Evolutionary conservation across 2,329 filamentous ascomycete genomes (phyloP), one percentile per base, ranked within the genome.

Genomic region (Fusarium domesticum): DNA sequence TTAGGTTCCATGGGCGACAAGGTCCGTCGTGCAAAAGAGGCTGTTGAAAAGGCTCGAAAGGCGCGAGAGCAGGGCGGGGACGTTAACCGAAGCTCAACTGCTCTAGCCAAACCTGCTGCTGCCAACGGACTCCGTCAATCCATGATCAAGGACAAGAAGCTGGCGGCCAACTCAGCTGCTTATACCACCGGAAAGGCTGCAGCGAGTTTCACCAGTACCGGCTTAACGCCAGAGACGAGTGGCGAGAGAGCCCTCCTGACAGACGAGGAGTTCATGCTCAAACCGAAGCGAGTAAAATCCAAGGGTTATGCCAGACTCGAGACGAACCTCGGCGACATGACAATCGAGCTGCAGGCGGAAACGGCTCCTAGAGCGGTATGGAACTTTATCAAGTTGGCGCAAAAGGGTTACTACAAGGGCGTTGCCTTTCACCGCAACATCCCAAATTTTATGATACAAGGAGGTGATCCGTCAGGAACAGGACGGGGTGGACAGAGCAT

Each of bases 241-340:
- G 86, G 82, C 56, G 89, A 95, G 61, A 80, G 91, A 42, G 92
- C 93, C 4, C 73, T 95, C 36, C 77, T 98, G 36, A 89, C 86
- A 1, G 90, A 96, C 51, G 93, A 98, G 70, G 91, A 97, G 64
- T 98, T 92, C 69, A 95, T 98, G 87, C 78, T 98, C 42, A 89
- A 89, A 66, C 90, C 91, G 6, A 87, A 85, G 59, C 83, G 89
- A 32, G 83, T 98, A 48, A 96, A 95, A 69, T 81, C 80, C 56
- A 95, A 92, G 59, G 93, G 92, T 18, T 97, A 96, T 64, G 91
- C 87, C 6, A 83, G 89, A n/a, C 80, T 98, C 35, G 83, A 86
- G 55, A 98, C 93, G 0, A 93, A 84, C 50, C 72, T 88, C 3
- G 93, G 93, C 28, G 83, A 91, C 51, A 64, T 98, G 16, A 96